Base-by-base conservation (phyloP, 257 asterid genomes). In the Verbena officinalis region DNA sequence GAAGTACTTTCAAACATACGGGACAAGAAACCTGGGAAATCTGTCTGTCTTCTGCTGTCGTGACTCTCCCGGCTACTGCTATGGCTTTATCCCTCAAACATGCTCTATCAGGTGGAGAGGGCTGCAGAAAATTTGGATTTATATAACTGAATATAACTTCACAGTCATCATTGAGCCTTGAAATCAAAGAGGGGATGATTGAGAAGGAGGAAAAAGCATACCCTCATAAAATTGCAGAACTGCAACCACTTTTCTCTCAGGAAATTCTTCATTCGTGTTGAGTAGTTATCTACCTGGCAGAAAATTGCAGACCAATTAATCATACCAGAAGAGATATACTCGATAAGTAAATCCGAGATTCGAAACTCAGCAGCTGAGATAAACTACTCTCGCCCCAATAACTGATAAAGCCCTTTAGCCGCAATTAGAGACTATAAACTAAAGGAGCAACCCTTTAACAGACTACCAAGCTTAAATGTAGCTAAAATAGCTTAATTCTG, bases 41-140 rank as follows among this genome's bases (percentile, higher is more conserved):
- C 23, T 66, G 75, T 20, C 65, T 78, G 22, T 82, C 81, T 62
- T 42, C 73, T 15, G 67, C 65, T 22, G 81, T 38, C n/a, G 87
- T 67, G 39, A 90, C 91, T 77, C 88, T 78, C 39, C 66, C 85
- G 36, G 99, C 99, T 43, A 90, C 88, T 8, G 73, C 83, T 59
- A 85, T 77, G 22, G 95, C 94, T 78, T 90, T 82, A 31, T 82
- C 95, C 46, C 93, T 77, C 78, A 87, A 61, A 11, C 80, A 40
- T 43, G 65, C 58, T 16, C 46, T 78, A 40, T 38, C 39, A 31
- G 63, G 56, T 14, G 86, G 72, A 16, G 83, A 40, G 44, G 64
- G 64, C 98, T 86, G 80, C 48, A 63, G 40, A 62, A 68, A 11
- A 36, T 36, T 49, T 65, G 27, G 42, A 31, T 38, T n/a, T 17